Percentiles rank a stretch among this genome's conserved stretches.
These are phyloP conservation scores for Spencermartinsiella europaea DNA, from an alignment of 805 yeast species.

Conservation along the genomic window DNA sequence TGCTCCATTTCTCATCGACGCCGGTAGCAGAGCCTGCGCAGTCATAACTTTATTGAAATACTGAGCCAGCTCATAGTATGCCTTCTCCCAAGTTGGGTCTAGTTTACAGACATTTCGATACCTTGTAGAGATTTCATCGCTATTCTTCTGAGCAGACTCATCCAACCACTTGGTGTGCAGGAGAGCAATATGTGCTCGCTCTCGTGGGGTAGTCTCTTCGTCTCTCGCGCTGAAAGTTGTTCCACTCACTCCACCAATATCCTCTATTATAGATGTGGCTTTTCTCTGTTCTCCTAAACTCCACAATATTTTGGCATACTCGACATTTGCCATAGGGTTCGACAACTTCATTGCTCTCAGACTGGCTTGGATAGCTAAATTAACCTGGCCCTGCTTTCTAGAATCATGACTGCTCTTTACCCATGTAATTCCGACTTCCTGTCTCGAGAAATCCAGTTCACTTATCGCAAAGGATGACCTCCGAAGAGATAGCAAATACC, in stretches of 20 bases:
- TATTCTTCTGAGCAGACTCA: slow-evolving; percentile 73
- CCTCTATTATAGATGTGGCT: slow-evolving; percentile 62
- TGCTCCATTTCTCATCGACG: slow-evolving; percentile 17
- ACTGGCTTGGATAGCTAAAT: slow-evolving; percentile 64
- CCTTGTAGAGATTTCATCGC: slow-evolving; percentile 64
- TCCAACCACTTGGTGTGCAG: slow-evolving; percentile 88
- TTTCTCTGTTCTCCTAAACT: slow-evolving; percentile 81
- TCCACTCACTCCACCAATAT: neutral
- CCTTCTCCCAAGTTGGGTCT: slow-evolving; percentile 64
- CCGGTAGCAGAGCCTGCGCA: slow-evolving; percentile 45
- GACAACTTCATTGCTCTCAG: slow-evolving; percentile 45
- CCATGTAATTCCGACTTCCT: slow-evolving; percentile 44
- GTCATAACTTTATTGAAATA: slow-evolving; percentile 76
- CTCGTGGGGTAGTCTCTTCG: slow-evolving; percentile 8
- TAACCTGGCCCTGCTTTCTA: slow-evolving; percentile 61
- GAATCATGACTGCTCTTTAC: slow-evolving; percentile 59
- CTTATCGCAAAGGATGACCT: slow-evolving; percentile 40
- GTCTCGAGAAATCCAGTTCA: slow-evolving; percentile 18
- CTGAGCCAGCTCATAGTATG: slow-evolving; percentile 73
- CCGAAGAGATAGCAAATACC: slow-evolving; percentile 56
- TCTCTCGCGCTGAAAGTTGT: slow-evolving; percentile 29
- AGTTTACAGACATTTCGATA: slow-evolving; percentile 55
- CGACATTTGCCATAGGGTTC: slow-evolving; percentile 36
- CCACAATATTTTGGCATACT: slow-evolving; percentile 82
- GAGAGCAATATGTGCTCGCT: slow-evolving; percentile 48